Evolutionary conservation across 1,139 yeast species (phyloP).

Genomic region (Suhomyces bribrorum): DNA sequence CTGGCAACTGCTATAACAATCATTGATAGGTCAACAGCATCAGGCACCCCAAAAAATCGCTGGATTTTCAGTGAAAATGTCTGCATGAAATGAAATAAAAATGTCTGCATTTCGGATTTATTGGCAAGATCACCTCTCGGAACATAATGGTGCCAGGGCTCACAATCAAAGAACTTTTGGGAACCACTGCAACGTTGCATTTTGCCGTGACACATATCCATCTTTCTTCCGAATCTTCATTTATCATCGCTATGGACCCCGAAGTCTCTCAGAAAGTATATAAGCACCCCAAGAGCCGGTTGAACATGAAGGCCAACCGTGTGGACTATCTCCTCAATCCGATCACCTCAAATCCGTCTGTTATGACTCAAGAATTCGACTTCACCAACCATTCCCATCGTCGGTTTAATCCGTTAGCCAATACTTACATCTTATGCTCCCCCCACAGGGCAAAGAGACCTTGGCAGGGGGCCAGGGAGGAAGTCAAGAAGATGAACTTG

Average conservation of each 20-base stretch:
- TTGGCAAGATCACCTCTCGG: background rate
- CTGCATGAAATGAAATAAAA: background rate
- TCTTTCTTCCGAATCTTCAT: background rate
- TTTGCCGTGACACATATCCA: constrained; percentile 1
- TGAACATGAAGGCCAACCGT: constrained; percentile 13
- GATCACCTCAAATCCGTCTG: constrained; percentile 11
- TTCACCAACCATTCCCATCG: constrained; percentile 64
- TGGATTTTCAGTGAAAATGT: background rate
- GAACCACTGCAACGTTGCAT: constrained; percentile 24
- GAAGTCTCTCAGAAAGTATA: constrained; percentile 1
- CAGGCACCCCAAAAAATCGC: too few relatives aligned
- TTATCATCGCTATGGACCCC: background rate
- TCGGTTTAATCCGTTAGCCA: constrained; percentile 66
- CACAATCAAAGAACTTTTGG: background rate
- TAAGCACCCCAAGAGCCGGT: background rate
- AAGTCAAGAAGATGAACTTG: constrained; percentile 39
- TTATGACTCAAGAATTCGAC: constrained; percentile 40
- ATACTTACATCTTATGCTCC: constrained; percentile 66
- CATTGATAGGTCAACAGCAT: too few relatives aligned
- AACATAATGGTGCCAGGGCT: background rate
- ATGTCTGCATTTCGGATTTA: constrained; percentile 7
- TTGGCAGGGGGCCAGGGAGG: constrained; percentile 78
- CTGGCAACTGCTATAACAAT: too few relatives aligned
- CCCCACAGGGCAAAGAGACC: constrained; percentile 81
- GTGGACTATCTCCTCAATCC: constrained; percentile 28